These are phyloP conservation scores for Ophiocordyceps camponoti-rufipedis DNA, from an alignment of 2,329 filamentous ascomycete species.

Conservation along the genomic window DNA sequence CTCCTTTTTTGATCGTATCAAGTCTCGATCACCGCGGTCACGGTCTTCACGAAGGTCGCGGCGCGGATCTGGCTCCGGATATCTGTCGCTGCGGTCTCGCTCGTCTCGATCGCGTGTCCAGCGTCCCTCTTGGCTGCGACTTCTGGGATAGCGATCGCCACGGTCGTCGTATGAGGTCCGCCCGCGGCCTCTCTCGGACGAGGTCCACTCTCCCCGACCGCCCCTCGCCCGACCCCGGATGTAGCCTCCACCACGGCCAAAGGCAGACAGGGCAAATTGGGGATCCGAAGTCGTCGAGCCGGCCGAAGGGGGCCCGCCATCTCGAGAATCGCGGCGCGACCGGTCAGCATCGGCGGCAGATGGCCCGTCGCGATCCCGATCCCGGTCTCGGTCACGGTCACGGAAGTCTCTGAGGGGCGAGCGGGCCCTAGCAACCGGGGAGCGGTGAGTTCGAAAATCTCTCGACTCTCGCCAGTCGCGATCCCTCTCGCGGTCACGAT, in stretches of 20 bases:
- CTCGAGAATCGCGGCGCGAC: slow-evolving; percentile 49
- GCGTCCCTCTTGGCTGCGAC: slow-evolving; percentile 46
- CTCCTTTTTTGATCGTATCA: slow-evolving; percentile 31
- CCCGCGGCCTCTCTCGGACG: slow-evolving; percentile 32
- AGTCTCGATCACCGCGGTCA: slow-evolving; percentile 25
- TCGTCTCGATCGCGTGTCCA: slow-evolving; percentile 38
- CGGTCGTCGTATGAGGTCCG: slow-evolving; percentile 42
- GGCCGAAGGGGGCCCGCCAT: slow-evolving; percentile 50
- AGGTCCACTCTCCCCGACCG: slow-evolving; percentile 20
- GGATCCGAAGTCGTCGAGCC: slow-evolving; percentile 54
- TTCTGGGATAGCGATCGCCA: slow-evolving; percentile 42
- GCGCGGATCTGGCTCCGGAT: slow-evolving; percentile 18
- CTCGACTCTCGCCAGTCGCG: slow-evolving; percentile 23
- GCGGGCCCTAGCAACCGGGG: slow-evolving; percentile 38
- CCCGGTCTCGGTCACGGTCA: slow-evolving; percentile 35
- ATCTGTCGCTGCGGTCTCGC: slow-evolving; percentile 27
- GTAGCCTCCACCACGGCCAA: slow-evolving; percentile 37
- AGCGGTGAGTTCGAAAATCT: slow-evolving; percentile 29
- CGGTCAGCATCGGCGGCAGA: slow-evolving; percentile 49
- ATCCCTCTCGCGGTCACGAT: slow-evolving; percentile 36
- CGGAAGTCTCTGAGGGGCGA: slow-evolving; percentile 53
- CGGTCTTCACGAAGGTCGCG: slow-evolving; percentile 29
- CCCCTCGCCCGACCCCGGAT: slow-evolving; percentile 33
- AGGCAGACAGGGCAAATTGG: slow-evolving; percentile 32
- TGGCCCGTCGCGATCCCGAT: slow-evolving; percentile 36